These are phyloP conservation scores for Linnemannia schmuckeri DNA, from an alignment of 192 early-diverging fungal species.

Conservation along the genomic window DNA sequence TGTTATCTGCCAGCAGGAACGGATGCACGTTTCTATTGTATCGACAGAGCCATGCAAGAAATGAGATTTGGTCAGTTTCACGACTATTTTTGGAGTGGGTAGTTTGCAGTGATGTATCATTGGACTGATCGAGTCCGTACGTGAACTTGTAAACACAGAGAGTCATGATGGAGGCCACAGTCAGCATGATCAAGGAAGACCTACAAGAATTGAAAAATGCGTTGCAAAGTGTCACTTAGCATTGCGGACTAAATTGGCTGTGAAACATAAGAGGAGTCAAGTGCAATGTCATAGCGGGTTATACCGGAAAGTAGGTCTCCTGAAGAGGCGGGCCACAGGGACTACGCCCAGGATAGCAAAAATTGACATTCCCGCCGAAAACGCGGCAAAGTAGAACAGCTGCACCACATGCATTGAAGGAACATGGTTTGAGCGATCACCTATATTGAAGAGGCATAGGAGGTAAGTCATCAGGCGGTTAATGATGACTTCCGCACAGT, in stretches of 20 bases:
- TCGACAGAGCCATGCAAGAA: not conserved
- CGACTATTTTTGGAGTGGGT: not conserved
- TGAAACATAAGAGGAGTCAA: no score
- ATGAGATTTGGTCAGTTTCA: not conserved
- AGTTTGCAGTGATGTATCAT: no score
- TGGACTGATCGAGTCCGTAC: slow-evolving; percentile 29
- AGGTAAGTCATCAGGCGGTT: not conserved
- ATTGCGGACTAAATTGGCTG: slow-evolving; percentile 12
- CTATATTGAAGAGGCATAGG: slow-evolving; percentile 33
- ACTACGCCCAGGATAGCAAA: slow-evolving; percentile 61
- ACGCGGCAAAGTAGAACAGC: slow-evolving; percentile 85
- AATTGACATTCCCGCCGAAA: slow-evolving; percentile 62
- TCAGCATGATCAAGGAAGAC: slow-evolving; percentile 2
- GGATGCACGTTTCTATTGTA: slow-evolving; percentile 86
- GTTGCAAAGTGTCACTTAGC: not conserved
- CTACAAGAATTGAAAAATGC: not conserved
- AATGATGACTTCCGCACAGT: not conserved
- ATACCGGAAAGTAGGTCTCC: slow-evolving; percentile 21
- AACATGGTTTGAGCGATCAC: slow-evolving; percentile 89
- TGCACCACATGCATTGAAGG: slow-evolving; percentile 86
- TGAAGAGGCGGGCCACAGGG: slow-evolving; percentile 45
- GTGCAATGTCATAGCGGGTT: not conserved
- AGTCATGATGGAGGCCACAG: slow-evolving; percentile 36
- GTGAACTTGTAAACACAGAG: slow-evolving; percentile 68
- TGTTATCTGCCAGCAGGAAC: slow-evolving; percentile 94